Evolutionary conservation across 2,329 filamentous ascomycete genomes (phyloP), one percentile per base, ranked within the genome.

Genomic region (Claviceps sp.): DNA sequence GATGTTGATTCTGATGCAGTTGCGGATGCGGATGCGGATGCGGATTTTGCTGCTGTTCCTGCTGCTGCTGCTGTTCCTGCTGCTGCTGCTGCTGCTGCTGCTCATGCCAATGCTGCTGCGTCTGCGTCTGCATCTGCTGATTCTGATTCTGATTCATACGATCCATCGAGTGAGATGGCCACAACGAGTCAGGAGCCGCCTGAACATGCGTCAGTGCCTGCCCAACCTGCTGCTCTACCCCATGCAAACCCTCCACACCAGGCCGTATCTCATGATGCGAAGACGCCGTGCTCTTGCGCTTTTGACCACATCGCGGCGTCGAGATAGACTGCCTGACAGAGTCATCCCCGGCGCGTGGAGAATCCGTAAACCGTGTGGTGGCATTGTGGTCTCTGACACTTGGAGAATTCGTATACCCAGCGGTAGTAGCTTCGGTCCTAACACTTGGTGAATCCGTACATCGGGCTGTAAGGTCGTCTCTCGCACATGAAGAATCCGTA

Each of bases 301-400:
- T 79, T 5, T 53, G 48, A 16, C 48, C 22, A 13, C 71, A 67
- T 65, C 67, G 41, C 52, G 58, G 48, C 13, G 10, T 19, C 22
- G 38, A 8, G 10, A 17, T 10, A 16, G 40, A 16, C 17, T 34
- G 37, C 57, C 64, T n/a, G 58, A 53, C 54, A 11, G 61, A 58
- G 5, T 60, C 64, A 5, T 59, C 59, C 49, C 70, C 70, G 1
- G 70, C 67, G 1, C 71, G 69, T 51, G 77, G 76, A 0, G 77
- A 58, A 50, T 74, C 75, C 49, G 75, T 70, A 51, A 76, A 80
- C 50, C 74, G 70, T 58, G 85, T 80, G 14, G 77, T 34, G 3
- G 30, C 30, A 34, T 34, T 34, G 10, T 34, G 8, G 30, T 34
- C 30, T 10, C 30, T 11, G 10, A 11, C 30, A 34, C 8, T 11